Evolutionary conservation across 139 green algal genomes (phyloP).

Genomic region (Chlorella vulgaris): DNA sequence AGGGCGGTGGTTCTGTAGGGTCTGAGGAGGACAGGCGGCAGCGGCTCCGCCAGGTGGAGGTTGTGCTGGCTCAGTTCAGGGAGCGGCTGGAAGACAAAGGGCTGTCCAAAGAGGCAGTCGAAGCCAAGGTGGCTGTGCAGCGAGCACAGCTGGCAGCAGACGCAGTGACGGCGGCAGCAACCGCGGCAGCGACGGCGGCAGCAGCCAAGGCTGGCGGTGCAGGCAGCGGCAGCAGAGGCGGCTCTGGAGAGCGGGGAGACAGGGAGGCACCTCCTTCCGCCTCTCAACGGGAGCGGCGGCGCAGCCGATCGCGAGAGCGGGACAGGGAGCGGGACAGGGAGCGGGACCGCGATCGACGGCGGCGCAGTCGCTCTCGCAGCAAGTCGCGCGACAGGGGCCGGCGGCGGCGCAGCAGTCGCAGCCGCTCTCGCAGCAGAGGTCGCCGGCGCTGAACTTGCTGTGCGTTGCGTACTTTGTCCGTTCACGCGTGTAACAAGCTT

Average conservation of each 20-base stretch:
- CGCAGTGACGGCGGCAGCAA: constrained; percentile 38
- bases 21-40: constrained; percentile 51
- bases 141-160: constrained; percentile 58
- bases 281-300: constrained; percentile 28
- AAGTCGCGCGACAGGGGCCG: neutral
- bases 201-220: constrained; percentile 7
- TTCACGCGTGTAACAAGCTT: too few relatives aligned
- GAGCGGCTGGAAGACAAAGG: constrained; percentile 69
- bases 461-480: neutral
- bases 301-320: constrained; percentile 14
- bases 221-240: constrained; percentile 10
- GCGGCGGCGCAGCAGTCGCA: neutral
- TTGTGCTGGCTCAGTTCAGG: constrained; percentile 53
- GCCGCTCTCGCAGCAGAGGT: neutral
- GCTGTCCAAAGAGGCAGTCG: constrained; percentile 37
- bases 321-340: constrained; percentile 9
- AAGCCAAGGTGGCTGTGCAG: constrained; percentile 44
- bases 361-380: constrained; percentile 5
- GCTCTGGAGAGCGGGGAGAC: neutral
- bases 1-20: constrained; percentile 8
- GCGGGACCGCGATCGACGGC: constrained; percentile 5
- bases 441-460: neutral
- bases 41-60: constrained; percentile 66
- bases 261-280: constrained; percentile 13
- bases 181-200: constrained; percentile 13